Evolutionary conservation across 305 asterid genomes (phyloP), one percentile per base, ranked within the genome.

Genomic region (Plantago coronopus): DNA sequence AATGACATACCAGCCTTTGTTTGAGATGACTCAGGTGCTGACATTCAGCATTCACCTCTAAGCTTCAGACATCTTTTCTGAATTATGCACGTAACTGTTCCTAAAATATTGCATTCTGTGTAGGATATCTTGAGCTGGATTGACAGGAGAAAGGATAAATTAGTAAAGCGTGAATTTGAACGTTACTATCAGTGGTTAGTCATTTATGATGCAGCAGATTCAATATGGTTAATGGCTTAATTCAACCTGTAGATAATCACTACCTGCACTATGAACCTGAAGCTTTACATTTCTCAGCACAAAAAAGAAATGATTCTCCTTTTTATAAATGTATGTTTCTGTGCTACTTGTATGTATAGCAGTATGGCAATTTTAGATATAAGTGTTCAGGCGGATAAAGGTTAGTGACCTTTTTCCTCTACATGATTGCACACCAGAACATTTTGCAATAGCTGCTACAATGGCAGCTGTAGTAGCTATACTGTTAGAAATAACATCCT

Each of bases 101-200:
- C 6, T 22, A 59, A 29, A 48, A 45, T 19, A 42, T 61, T 43
- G 63, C 50, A 34, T 63, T 76, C 43, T 43, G 34, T 75, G 67
- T 61, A 89, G 99, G 97, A 81, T 57, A 81, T 93, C 54, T 67
- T 85, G 74, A 73, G 80, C 68, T 93, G 99, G 99, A 82, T 87
- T 63, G 80, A 60, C 57, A 62, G 66, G 75, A 87, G 76, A 76
- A 83, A 80, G 61, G 45, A 50, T 61, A 65, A 79, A 50, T 76
- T 93, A 64, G 81, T 67, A 71, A 85, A 79, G 75, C 91, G 68
- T 23, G 91, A 81, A 45, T 89, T 69, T 61, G 90, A 83, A 64
- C 83, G 72, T 61, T 72, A 83, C 59, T 83, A 71, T 61, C 76
- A 79, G 45, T 83, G 96, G 99, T 89, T 62, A 76, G 97, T 75